These are phyloP conservation scores for Oryza brachyantha DNA, from an alignment of 176 grass and related monocot genomes.

Conservation along the genomic window DNA sequence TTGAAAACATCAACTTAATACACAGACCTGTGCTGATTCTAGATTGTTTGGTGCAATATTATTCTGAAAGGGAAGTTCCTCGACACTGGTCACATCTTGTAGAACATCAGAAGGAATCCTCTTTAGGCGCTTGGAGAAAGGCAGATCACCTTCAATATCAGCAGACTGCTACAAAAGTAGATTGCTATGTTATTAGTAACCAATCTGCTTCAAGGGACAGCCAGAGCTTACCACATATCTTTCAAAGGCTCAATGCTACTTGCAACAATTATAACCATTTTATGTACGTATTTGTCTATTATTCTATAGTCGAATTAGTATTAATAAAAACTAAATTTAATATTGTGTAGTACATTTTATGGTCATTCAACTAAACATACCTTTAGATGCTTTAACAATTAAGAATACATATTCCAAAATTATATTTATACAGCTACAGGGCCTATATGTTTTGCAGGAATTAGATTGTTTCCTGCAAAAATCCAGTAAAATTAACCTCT, in stretches of 20 bases:
- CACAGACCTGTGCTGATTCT: conserved; percentile 67
- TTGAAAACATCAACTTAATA: conserved; percentile 14
- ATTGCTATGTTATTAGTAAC: conserved; percentile 30
- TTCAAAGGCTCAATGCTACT: conserved; percentile 1
- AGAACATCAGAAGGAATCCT: conserved; percentile 78
- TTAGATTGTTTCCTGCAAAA: too few species aligned
- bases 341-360: neutral
- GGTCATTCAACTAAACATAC: neutral
- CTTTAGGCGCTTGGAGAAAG: conserved; percentile 74
- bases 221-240: neutral
- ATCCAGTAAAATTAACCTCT: too few species aligned
- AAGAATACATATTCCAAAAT: neutral
- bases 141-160: conserved; percentile 67
- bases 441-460: too few species aligned
- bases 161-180: conserved; percentile 39
- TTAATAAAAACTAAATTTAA: neutral
- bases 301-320: neutral
- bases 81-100: conserved; percentile 78
- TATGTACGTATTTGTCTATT: neutral
- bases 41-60: conserved; percentile 53
- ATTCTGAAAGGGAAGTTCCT: conserved; percentile 88
- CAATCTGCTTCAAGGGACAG: conserved; percentile 14
- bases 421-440: neutral
- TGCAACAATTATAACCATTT: neutral
- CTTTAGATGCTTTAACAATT: neutral